phyloP scores from a whole-genome alignment of 2,329 filamentous ascomycete genomes.

The Curvularia lunata region DNA sequence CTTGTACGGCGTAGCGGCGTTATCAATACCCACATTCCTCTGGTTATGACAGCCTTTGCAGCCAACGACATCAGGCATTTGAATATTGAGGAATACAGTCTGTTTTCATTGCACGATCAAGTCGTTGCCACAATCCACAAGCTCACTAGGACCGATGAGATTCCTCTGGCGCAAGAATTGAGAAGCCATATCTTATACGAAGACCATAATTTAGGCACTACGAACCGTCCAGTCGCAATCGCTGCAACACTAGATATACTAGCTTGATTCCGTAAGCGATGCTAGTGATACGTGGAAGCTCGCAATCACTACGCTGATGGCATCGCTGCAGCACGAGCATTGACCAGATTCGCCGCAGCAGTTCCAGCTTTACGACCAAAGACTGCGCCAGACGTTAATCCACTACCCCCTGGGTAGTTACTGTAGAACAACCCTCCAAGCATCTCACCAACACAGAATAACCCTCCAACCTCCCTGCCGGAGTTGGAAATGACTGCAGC shows the following conservation, averaged over 20 bases:
- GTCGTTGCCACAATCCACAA: neutral
- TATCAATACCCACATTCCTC: conserved; percentile 8
- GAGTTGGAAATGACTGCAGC: conserved; percentile 59
- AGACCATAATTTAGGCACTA: neutral
- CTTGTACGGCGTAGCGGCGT: conserved; percentile 1
- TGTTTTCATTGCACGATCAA: neutral
- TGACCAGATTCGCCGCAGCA: conserved; percentile 27
- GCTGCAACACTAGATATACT: neutral
- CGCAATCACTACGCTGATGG: neutral
- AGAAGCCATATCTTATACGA: neutral
- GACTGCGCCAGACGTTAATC: conserved; percentile 64
- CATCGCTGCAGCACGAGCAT: neutral
- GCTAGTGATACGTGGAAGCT: no score
- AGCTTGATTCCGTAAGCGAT: neutral
- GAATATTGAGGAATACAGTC: neutral
- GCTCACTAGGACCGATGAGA: neutral
- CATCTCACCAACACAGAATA: conserved; percentile 71
- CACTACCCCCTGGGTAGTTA: conserved; percentile 69
- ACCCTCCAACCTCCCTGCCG: conserved; percentile 57
- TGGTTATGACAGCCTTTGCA: conserved; percentile 1
- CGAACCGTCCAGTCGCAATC: neutral
- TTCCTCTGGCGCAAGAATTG: no score
- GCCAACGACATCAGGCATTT: neutral
- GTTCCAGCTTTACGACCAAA: conserved; percentile 56
- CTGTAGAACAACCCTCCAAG: conserved; percentile 55